Conservation (phyloP, 768 basidiomycete species). For the Russula sp. region DNA sequence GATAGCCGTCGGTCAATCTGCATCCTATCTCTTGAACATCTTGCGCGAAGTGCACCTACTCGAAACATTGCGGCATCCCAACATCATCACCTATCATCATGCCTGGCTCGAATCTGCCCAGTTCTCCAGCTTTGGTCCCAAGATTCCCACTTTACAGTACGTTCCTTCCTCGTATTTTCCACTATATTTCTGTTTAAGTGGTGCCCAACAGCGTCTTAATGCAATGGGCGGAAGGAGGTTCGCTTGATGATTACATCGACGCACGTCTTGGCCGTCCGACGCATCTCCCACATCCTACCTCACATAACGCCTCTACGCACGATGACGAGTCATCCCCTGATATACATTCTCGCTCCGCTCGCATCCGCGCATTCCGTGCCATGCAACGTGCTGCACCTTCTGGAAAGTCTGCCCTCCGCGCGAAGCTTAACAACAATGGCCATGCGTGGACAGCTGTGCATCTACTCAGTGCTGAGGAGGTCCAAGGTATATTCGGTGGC, state of each 20-base stretch:
- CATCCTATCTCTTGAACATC: conserved; percentile 76
- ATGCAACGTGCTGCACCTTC: conserved; percentile 59
- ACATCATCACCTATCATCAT: conserved; percentile 94
- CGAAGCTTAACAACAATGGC: conserved; percentile 39
- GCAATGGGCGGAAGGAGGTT: conserved; percentile 92
- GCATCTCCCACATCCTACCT: conserved; percentile 24
- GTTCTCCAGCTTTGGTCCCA: conserved; percentile 85
- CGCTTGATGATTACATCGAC: conserved; percentile 82
- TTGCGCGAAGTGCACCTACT: conserved; percentile 82
- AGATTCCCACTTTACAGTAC: conserved; percentile 83
- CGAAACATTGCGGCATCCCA: conserved; percentile 82
- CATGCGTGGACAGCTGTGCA: conserved; percentile 69
- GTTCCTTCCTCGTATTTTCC: conserved; percentile 26
- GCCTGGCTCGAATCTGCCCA: conserved; percentile 85
- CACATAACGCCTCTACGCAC: conserved; percentile 43
- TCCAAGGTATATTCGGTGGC: conserved; percentile 73
- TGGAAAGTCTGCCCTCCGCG: conserved; percentile 55
- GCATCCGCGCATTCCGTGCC: conserved; percentile 71
- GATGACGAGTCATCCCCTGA: conserved; percentile 21
- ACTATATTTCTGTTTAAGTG: not conserved
- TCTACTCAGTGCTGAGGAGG: conserved; percentile 78
- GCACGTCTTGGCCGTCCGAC: conserved; percentile 57
- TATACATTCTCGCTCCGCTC: conserved; percentile 52
- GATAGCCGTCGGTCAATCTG: conserved; percentile 89
- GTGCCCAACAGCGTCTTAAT: conserved; percentile 59